These are phyloP conservation scores for Chaetomium tenue DNA, from an alignment of 495 filamentous ascomycete species.

Conservation along the genomic window DNA sequence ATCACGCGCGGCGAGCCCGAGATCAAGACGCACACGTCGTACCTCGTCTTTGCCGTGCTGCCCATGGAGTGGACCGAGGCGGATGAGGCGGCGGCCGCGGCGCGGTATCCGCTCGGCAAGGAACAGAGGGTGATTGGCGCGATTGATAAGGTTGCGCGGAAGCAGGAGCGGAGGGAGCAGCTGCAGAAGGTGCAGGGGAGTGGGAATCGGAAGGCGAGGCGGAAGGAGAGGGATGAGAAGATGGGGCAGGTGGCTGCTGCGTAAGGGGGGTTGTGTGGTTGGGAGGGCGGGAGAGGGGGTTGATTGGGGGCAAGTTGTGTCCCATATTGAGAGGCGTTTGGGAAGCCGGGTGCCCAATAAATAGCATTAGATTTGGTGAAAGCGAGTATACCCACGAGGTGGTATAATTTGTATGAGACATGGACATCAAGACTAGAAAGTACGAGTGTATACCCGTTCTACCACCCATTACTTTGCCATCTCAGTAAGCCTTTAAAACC, in stretches of 20 bases:
- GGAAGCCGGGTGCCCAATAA: background rate
- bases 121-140: constrained; percentile 49
- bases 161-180: constrained; percentile 47
- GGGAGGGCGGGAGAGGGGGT: background rate
- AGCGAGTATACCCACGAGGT: background rate
- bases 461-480: background rate
- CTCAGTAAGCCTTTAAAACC: no score
- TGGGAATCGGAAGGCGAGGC: constrained; percentile 30
- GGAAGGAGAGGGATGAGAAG: constrained; percentile 34
- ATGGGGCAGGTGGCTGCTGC: constrained; percentile 20
- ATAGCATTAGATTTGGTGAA: background rate
- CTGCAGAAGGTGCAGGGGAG: constrained; percentile 35
- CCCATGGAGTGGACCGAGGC: constrained; percentile 80
- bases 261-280: background rate
- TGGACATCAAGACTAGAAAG: background rate
- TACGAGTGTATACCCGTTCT: background rate
- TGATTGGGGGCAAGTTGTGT: no score
- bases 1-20: constrained; percentile 80
- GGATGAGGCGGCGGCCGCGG: constrained; percentile 68
- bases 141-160: constrained; percentile 52
- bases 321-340: background rate
- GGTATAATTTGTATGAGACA: background rate
- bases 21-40: constrained; percentile 91
- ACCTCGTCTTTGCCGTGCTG: constrained; percentile 88
- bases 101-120: constrained; percentile 57